phyloP scores from a whole-genome alignment of 148 eudicot species.

The Amaranthus hypochondriacus region DNA sequence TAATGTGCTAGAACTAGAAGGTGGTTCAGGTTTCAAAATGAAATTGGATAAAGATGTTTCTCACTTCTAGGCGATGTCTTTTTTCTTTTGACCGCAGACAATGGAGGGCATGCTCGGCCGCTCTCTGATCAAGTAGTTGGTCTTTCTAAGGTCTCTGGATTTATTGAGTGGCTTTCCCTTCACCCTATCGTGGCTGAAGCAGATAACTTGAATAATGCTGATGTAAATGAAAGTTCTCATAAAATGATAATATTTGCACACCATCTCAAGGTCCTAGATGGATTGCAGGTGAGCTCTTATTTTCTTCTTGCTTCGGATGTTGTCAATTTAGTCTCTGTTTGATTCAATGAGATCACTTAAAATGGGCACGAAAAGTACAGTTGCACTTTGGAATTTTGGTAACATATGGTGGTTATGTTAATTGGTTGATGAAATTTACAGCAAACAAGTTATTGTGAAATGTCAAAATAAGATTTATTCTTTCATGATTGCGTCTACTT shows the following conservation, averaged over 20 bases:
- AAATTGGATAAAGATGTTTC: background rate
- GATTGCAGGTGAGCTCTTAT: slow-evolving; percentile 61
- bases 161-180: slow-evolving; percentile 83
- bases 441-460: background rate
- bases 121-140: slow-evolving; percentile 78
- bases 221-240: slow-evolving; percentile 45
- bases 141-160: slow-evolving; percentile 78
- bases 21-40: slow-evolving; percentile 7
- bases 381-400: background rate
- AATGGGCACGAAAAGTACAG: background rate
- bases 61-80: slow-evolving; percentile 1
- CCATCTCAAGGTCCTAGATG: slow-evolving; percentile 85
- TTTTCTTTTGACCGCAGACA: slow-evolving; percentile 36
- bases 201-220: slow-evolving; percentile 35
- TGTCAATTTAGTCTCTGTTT: background rate
- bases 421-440: background rate
- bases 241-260: slow-evolving; percentile 99
- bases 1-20: background rate
- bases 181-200: slow-evolving; percentile 68
- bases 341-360: background rate
- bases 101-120: slow-evolving; percentile 30
- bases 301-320: slow-evolving; percentile 4
- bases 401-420: background rate
- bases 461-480: background rate
- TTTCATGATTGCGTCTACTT: background rate